Base-by-base conservation (phyloP, 345 rosid genomes). In the Draba incana region DNA sequence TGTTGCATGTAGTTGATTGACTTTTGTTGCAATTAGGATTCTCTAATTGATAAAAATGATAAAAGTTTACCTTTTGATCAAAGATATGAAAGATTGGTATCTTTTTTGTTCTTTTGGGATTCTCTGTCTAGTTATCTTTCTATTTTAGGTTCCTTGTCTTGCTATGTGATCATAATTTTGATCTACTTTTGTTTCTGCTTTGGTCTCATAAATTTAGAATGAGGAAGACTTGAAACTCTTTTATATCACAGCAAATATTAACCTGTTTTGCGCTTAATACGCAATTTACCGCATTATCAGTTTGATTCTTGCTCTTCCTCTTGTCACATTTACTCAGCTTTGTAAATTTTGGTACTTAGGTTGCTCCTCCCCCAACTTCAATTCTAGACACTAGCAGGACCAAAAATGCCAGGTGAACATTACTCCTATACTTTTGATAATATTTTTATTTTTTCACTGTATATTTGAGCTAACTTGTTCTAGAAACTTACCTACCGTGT, bases 381-480 rank as follows among this genome's bases (percentile, higher is more conserved):
- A 51, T 76, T 65, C 59, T 87, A 47, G 88, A 88, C 58, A 75
- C 77, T 54, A 81, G 78, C 80, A 93, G 88, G 41, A 69, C 48
- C 56, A 86, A 68, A 78, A 81, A 61, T 74, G 49, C 66, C 27
- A 87, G 98, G 98, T 92, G 73, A 63, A 57, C 63, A 8, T 73
- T 39, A 50, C 47, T 7, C 28, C 9, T 6, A 47, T 62, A 14
- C 65, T 23, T 37, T 20, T 0, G 28, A 28, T 45, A 13, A n/a
- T 42, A 58, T 25, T 8, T 43, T 65, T 48, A 31, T 54, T 33
- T 30, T 39, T 16, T 44, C 24, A n/a, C 62, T 16, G 48, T 25
- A 25, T 11, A 44, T 13, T 48, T 6, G 37, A 13, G 20, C 8
- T 35, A 45, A 52, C 56, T 6, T 51, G 49, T 12, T 66, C 49